Evolutionary conservation across 176 grass and related monocot species (phyloP).

Genomic region (Pontederia paniculata): DNA sequence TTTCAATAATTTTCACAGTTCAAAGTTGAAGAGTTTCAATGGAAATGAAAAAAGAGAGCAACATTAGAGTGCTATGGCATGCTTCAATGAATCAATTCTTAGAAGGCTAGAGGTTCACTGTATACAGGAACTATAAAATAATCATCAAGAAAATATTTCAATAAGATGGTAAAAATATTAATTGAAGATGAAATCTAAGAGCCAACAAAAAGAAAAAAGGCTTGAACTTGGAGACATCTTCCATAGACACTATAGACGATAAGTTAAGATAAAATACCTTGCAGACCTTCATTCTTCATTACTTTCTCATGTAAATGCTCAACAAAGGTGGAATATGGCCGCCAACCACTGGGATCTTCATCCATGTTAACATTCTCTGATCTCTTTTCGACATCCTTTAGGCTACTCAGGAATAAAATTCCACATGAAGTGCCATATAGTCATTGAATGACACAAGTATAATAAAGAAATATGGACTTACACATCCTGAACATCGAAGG

Average conservation of each 20-base stretch:
- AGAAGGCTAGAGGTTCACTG: too few relatives aligned
- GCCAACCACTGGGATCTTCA: slow-evolving; percentile 60
- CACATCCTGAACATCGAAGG: slow-evolving; percentile 77
- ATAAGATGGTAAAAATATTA: too few relatives aligned
- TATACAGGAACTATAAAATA: too few relatives aligned
- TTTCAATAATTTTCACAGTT: background rate
- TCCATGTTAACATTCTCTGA: slow-evolving; percentile 37
- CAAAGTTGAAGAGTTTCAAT: background rate
- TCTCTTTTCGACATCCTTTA: slow-evolving; percentile 67
- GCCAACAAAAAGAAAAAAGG: too few relatives aligned
- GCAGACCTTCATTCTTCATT: slow-evolving; percentile 56
- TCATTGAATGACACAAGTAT: background rate
- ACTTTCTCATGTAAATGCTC: slow-evolving; percentile 52
- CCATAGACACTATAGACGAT: too few relatives aligned
- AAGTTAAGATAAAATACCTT: slow-evolving; percentile 34
- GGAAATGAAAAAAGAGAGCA: too few relatives aligned
- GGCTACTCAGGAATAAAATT: slow-evolving; percentile 33
- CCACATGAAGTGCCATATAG: slow-evolving; percentile 19
- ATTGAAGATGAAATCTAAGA: too few relatives aligned
- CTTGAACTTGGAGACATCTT: too few relatives aligned
- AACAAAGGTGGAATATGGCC: slow-evolving; percentile 53
- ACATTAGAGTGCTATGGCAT: too few relatives aligned
- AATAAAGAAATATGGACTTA: slow-evolving; percentile 30
- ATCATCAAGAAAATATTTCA: too few relatives aligned
- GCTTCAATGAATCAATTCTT: too few relatives aligned